Evolutionary conservation across 345 rosid species (phyloP).

Genomic region (Alliaria petiolata): DNA sequence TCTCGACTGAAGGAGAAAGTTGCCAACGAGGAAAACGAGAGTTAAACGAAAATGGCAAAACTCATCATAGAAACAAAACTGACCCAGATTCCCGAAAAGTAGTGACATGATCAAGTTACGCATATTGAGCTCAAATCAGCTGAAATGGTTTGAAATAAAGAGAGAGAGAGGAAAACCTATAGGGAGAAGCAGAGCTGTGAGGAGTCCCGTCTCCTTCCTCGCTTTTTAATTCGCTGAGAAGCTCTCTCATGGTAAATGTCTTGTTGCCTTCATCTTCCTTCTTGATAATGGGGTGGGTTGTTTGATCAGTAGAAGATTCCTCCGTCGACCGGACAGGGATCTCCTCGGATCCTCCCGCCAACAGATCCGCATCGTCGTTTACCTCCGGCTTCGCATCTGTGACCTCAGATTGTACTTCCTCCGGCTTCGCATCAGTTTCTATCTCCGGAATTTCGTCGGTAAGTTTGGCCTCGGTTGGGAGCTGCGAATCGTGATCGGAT

Average conservation of each 20-base stretch:
- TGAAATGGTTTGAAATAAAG: neutral
- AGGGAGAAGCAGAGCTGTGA: constrained; percentile 43
- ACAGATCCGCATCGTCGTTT: constrained; percentile 41
- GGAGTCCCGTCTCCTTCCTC: constrained; percentile 59
- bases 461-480: constrained; percentile 9
- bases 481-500: constrained; percentile 16
- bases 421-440: neutral
- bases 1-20: constrained; percentile 49
- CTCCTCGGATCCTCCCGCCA: constrained; percentile 33
- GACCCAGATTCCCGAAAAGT: neutral
- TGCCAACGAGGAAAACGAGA: neutral
- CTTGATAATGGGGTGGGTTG: constrained; percentile 30
- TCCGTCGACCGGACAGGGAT: constrained; percentile 34
- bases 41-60: neutral
- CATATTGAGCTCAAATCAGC: neutral
- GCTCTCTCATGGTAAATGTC: constrained; percentile 86
- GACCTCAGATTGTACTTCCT: neutral
- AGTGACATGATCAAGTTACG: neutral
- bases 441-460: constrained; percentile 8
- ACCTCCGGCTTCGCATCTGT: constrained; percentile 22
- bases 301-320: constrained; percentile 27
- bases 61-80: neutral
- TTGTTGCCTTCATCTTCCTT: constrained; percentile 63
- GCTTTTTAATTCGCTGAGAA: constrained; percentile 69
- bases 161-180: constrained; percentile 45